Base-by-base conservation (phyloP, 805 yeast species). In the Starmerella cellae region DNA sequence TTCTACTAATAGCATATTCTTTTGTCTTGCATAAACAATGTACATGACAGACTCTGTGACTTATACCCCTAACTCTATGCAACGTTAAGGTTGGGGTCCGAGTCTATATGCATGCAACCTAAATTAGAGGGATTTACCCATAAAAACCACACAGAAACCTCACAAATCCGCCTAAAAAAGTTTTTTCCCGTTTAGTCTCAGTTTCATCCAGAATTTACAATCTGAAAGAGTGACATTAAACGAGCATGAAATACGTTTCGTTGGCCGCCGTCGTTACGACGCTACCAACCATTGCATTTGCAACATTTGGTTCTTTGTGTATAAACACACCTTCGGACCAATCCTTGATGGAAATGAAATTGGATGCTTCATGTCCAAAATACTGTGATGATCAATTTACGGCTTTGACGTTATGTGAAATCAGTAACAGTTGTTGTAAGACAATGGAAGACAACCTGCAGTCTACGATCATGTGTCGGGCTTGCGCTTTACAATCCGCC, bases 341-440 rank as follows among this genome's bases (percentile, higher is more conserved):
- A 4, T 37, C 40, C 20, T 28, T 46, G 21, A 14, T 46, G 33
- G 20, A 19, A 3, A 27, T 28, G 34, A 38, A 48, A 14, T 32
- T 48, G 1, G 51, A 47, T 28, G 34, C 43, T 9, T 24, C 21
- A 19, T 48, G 52, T 28, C 28, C 41, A 5, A 18, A 44, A 17
- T 47, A 38, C 34, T 46, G 49, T 37, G 49, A 46, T 23, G 23
- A 39, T 26, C 35, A 35, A 19, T 19, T 29, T n/a, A 46, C 52
- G n/a, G 41, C 43, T 34, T 29, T 48, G 16, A 48, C 49, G 3
- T 19, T 36, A 5, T 48, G 51, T 20, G 41, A 10, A 13, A 21
- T 43, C 18, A 23, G 42, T 5, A 19, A 36, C 30, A 29, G 37
- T 21, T 48, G 50, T 39, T 45, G 49, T 23, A 10, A 27, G 3